These are phyloP conservation scores for Penicillium sp. DNA, from an alignment of 2,329 filamentous ascomycete species.

Conservation along the genomic window DNA sequence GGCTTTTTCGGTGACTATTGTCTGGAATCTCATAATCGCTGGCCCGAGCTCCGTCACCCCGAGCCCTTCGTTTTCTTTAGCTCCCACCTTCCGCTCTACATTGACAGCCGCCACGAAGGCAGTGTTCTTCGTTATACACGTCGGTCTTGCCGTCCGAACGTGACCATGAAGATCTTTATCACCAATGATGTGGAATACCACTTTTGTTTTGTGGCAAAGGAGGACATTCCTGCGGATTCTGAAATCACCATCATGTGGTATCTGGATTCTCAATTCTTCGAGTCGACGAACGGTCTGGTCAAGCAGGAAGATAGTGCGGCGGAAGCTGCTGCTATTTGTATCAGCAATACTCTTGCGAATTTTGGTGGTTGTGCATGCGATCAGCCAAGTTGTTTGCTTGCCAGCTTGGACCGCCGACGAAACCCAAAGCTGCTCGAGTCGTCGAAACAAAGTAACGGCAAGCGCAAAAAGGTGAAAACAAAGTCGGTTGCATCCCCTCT, in stretches of 20 bases:
- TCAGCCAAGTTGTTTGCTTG: conserved; percentile 41
- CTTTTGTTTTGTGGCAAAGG: conserved; percentile 88
- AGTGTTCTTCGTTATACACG: conserved; percentile 86
- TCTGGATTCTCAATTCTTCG: conserved; percentile 43
- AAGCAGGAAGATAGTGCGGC: conserved; percentile 46
- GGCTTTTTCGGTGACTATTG: conserved; percentile 75
- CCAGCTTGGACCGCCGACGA: conserved; percentile 46
- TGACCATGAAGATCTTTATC: conserved; percentile 82
- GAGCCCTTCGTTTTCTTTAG: conserved; percentile 84
- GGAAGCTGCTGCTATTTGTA: conserved; percentile 46
- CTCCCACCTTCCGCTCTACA: conserved; percentile 83
- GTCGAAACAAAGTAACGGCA: conserved; percentile 46
- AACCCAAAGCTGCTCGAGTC: conserved; percentile 36
- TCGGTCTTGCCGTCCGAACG: conserved; percentile 87
- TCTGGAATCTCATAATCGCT: conserved; percentile 64
- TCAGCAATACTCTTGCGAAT: conserved; percentile 51
- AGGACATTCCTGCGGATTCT: conserved; percentile 64
- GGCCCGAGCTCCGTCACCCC: conserved; percentile 62
- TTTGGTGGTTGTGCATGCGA: conserved; percentile 54
- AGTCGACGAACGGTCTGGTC: conserved; percentile 41
- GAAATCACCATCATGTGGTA: conserved; percentile 55
- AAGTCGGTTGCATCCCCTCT: conserved; percentile 55
- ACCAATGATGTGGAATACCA: conserved; percentile 78
- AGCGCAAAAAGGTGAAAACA: conserved; percentile 51
- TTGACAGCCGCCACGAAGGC: conserved; percentile 87